Evolutionary conservation across 305 asterid species (phyloP).

Genomic region (Petunia hybrid): DNA sequence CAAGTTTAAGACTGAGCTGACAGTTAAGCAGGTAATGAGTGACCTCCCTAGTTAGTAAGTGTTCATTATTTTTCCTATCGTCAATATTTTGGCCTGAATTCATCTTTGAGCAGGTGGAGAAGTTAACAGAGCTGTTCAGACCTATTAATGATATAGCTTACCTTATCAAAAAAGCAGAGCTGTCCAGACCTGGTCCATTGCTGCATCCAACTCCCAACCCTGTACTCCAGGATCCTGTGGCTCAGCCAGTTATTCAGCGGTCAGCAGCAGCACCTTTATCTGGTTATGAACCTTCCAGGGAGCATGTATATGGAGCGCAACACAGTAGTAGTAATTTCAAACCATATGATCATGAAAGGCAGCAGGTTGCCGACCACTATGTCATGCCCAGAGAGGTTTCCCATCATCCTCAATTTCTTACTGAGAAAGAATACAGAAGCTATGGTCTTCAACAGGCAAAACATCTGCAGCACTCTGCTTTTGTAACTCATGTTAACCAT

Average conservation of each 20-base stretch:
- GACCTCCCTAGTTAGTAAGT: constrained; percentile 19
- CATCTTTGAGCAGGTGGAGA: constrained; percentile 53
- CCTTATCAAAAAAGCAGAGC: neutral
- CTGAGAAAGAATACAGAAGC: constrained; percentile 74
- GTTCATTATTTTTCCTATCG: neutral
- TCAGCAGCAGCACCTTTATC: constrained; percentile 34
- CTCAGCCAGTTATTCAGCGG: constrained; percentile 30
- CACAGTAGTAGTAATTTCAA: constrained; percentile 4
- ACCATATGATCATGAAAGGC: constrained; percentile 39
- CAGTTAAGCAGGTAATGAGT: constrained; percentile 65
- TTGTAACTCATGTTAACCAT: constrained; percentile 34
- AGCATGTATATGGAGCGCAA: constrained; percentile 4
- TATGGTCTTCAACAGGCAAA: constrained; percentile 67
- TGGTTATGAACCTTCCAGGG: constrained; percentile 24
- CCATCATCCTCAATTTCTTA: constrained; percentile 51
- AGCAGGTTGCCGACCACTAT: constrained; percentile 39
- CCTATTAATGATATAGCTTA: neutral
- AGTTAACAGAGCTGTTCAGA: constrained; percentile 54
- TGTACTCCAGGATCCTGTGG: constrained; percentile 28
- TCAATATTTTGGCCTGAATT: constrained; percentile 4
- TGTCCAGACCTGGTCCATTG: constrained; percentile 61
- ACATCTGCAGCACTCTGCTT: constrained; percentile 43
- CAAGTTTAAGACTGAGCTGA: constrained; percentile 80
- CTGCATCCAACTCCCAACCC: constrained; percentile 48
- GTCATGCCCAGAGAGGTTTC: constrained; percentile 38